Base-by-base conservation (phyloP, 2,329 filamentous ascomycete species). In the Colletotrichum truncatum region DNA sequence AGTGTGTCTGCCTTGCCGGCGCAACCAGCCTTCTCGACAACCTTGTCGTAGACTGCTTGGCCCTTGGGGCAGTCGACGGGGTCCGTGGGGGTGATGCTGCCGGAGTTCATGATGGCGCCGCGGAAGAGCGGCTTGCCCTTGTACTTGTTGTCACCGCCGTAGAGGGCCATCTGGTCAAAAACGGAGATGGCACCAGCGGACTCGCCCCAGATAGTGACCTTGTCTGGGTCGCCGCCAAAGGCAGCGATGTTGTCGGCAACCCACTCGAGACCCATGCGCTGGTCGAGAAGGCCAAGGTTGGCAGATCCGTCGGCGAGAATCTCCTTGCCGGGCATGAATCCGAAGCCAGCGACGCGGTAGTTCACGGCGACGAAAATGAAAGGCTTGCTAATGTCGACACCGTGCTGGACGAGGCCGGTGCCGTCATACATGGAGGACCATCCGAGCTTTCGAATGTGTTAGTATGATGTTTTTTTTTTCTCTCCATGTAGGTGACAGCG, bases 171-270 rank as follows among this genome's bases (percentile, higher is more conserved):
- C 52, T 91, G 89, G 68, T 90, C 84, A 48, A 87, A 81, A 2
- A 89, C 87, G 0, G 87, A 90, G 56, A 91, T 89, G 1, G 83
- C 75, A 1, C 86, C 86, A 0, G 86, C 85, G 0, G 81, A 84
- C 72, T 91, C 85, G 4, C 89, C 89, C 85, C 86, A 90, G 53
- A 91, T 86, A 0, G 88, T 91, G 6, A 91, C 88, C 67, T 87
- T 87, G 4, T 79, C 76, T 0, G 89, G 86, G 69, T 92, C 89
- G 3, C 89, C 90, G 3, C 90, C 90, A 73, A 92, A 92, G 1
- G 83, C 78, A 0, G 79, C 84, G 62, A 91, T 90, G 69, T 91
- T 89, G 66, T 89, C 86, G 4, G 86, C 83, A 0, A 89, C 82
- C 89, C 89, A 91, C 65, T 90, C 70, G 16, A 91, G 75, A 0